Base-by-base conservation (phyloP, 352 stramenopile genomes). In the Phytophthora multivora region DNA sequence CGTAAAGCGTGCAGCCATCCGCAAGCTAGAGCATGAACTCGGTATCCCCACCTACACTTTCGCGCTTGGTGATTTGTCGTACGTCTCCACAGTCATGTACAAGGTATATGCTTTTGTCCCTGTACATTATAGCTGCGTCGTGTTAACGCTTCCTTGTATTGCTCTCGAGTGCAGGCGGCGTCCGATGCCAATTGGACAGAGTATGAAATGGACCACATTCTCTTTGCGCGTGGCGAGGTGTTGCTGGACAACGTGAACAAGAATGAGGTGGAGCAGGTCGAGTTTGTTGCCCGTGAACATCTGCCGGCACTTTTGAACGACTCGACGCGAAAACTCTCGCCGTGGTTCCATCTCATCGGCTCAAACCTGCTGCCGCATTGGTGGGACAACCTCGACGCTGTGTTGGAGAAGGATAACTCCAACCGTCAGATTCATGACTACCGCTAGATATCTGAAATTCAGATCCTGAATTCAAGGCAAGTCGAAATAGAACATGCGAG, bases 121-220 rank as follows among this genome's bases (percentile, higher is more conserved):
- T 11, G 2, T 13, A 19, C 28, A 49, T 9, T 45, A 26, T 16
- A 18, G 11, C 16, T 13, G 6, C 43, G 47, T 41, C 28, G 21
- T 42, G 18, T 25, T 54, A 23, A 68, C 64, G 23, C 74, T 40
- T 41, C 52, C 19, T 9, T n/a, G 11, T 50, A 33, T 23, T 57
- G 46, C 31, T 47, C 15, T 46, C 18, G 15, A 5, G 31, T 64
- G 30, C 42, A 86, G 71, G 84, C 86, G 21, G 75, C 86, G 3
- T 95, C 89, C 8, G 83, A 93, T 28, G 75, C 83, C 25, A 91
- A 90, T 59, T 99, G 97, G 97, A 97, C 93, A 58, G 97, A 99
- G 73, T 98, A 99, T 68, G 97, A 99, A 69, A 98, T 99, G 72
- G 97, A 99, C 66, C 98, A 99, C 73, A 96, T 99, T 33, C 77